Evolutionary conservation across 257 asterid genomes (phyloP).

Genomic region (Solanum microdontum): DNA sequence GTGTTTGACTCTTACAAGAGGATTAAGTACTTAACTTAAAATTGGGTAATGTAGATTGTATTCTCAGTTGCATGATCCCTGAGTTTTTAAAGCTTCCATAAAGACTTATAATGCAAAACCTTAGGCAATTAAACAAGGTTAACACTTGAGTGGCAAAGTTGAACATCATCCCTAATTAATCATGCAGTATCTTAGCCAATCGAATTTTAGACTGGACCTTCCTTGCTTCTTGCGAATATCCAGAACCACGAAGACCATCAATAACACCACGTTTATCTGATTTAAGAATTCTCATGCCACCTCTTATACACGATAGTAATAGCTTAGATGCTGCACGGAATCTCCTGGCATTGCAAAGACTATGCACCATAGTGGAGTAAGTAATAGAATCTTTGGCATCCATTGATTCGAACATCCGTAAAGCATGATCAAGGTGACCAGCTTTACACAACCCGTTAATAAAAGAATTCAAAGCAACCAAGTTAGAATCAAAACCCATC

Average conservation of each 20-base stretch:
- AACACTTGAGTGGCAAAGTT: neutral
- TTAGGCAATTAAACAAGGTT: neutral
- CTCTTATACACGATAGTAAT: constrained; percentile 44
- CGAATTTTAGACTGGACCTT: constrained; percentile 33
- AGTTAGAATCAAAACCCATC: constrained; percentile 37
- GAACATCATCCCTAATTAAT: neutral
- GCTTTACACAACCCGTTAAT: constrained; percentile 54
- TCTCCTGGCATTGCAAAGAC: constrained; percentile 55
- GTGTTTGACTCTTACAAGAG: neutral
- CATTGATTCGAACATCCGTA: constrained; percentile 44
- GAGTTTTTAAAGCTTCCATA: neutral
- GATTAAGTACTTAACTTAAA: neutral
- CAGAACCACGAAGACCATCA: constrained; percentile 37
- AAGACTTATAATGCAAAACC: neutral
- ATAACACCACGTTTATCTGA: constrained; percentile 47
- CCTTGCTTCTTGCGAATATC: constrained; percentile 22
- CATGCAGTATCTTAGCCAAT: constrained; percentile 31
- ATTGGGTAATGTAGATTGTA: neutral
- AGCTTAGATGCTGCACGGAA: constrained; percentile 56
- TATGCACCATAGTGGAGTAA: constrained; percentile 63
- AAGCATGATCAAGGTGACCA: constrained; percentile 57
- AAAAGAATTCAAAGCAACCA: constrained; percentile 69
- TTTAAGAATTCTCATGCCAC: constrained; percentile 39
- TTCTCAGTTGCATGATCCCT: neutral
- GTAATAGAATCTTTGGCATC: constrained; percentile 61